phyloP scores from a whole-genome alignment of 2,329 filamentous ascomycete species.

The Myriosclerotinia scirpicola region DNA sequence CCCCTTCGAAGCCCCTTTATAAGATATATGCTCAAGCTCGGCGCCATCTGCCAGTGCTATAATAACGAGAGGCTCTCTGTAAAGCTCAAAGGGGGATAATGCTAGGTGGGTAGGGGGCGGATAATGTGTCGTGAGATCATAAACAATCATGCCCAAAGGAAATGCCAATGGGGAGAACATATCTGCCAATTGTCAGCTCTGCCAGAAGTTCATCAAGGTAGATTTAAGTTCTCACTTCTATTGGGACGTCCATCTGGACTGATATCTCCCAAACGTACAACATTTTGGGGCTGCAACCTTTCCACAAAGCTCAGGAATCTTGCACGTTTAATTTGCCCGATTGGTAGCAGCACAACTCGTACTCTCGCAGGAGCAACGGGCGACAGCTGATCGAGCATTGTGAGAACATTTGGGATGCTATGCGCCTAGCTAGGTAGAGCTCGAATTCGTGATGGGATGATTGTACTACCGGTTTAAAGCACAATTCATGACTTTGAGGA shows the following conservation, averaged over 20 bases:
- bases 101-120: slow-evolving; percentile 78
- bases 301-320: slow-evolving; percentile 78
- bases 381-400: slow-evolving; percentile 87
- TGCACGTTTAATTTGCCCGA: slow-evolving; percentile 80
- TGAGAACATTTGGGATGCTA: slow-evolving; percentile 50
- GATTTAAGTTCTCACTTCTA: slow-evolving; percentile 65
- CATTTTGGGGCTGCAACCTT: slow-evolving; percentile 74
- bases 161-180: slow-evolving; percentile 93
- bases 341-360: slow-evolving; percentile 80
- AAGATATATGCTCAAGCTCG: slow-evolving; percentile 59
- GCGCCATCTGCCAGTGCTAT: slow-evolving; percentile 81
- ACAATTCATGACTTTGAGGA: slow-evolving; percentile 7
- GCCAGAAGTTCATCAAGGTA: slow-evolving; percentile 3
- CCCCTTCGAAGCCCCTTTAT: slow-evolving; percentile 56
- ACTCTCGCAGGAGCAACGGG: slow-evolving; percentile 90
- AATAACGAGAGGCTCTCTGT: slow-evolving; percentile 78
- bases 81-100: slow-evolving; percentile 85
- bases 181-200: slow-evolving; percentile 53
- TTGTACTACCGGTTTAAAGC: slow-evolving; percentile 5
- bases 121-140: slow-evolving; percentile 79
- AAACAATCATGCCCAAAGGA: slow-evolving; percentile 81
- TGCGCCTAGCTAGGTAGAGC: slow-evolving; percentile 33
- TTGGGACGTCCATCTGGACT: slow-evolving; percentile 81
- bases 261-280: slow-evolving; percentile 82
- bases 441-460: slow-evolving; percentile 1